These are phyloP conservation scores for Fusarium mangiferae DNA, from an alignment of 2,329 filamentous ascomycete genomes.

Conservation along the genomic window DNA sequence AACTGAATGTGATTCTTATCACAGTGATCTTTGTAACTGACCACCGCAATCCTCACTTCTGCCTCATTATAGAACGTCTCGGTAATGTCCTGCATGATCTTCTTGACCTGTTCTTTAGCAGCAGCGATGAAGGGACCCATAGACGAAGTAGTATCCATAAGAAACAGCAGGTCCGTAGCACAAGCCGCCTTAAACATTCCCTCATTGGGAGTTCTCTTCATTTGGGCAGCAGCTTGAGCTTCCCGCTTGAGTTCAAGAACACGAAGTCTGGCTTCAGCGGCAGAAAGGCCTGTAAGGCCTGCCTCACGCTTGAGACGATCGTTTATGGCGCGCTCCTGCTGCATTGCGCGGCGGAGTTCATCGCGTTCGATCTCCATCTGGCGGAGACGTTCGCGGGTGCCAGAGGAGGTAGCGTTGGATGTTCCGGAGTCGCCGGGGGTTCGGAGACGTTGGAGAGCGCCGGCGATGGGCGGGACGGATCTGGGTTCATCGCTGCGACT, in stretches of 20 bases:
- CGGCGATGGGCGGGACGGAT: background rate
- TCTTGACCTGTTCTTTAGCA: constrained; percentile 49
- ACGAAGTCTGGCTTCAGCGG: constrained; percentile 15
- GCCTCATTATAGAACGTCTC: constrained; percentile 47
- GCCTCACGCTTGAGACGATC: constrained; percentile 14
- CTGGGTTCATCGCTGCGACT: background rate
- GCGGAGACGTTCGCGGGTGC: constrained; percentile 14
- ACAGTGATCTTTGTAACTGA: constrained; percentile 51
- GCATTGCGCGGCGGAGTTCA: constrained; percentile 14
- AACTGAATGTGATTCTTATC: constrained; percentile 14
- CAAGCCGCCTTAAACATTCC: constrained; percentile 49
- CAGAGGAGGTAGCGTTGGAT: constrained; percentile 4
- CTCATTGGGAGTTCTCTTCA: constrained; percentile 8
- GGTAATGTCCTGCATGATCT: constrained; percentile 48
- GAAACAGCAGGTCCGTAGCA: constrained; percentile 51
- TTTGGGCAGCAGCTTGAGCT: constrained; percentile 7
- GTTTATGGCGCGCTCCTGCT: constrained; percentile 6
- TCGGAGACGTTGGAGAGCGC: background rate
- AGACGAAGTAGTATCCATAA: constrained; percentile 51
- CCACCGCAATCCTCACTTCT: constrained; percentile 49
- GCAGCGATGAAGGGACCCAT: constrained; percentile 48
- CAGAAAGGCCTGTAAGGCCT: constrained; percentile 2
- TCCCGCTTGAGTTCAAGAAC: constrained; percentile 21
- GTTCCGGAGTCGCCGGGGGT: background rate
- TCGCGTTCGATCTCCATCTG: constrained; percentile 21